Base-by-base conservation (phyloP, 2,329 filamentous ascomycete genomes). In the Diaporthe destruens region DNA sequence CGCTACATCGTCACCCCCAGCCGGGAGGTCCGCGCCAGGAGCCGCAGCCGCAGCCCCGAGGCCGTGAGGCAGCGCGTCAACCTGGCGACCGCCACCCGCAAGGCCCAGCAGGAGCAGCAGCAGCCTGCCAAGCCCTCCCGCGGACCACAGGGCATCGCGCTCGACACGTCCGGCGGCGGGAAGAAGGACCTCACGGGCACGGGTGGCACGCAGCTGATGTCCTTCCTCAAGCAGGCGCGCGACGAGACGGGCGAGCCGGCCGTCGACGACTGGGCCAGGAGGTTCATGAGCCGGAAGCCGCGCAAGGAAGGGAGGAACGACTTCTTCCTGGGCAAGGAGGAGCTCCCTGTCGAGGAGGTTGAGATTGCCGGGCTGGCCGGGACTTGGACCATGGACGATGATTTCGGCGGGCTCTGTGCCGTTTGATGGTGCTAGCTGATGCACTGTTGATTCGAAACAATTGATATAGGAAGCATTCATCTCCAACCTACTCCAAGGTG, bases 191-290 rank as follows among this genome's bases (percentile, higher is more conserved):
- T 98, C 36, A 94, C 93, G 56, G 96, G 96, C 2, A 99, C 96
- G 0, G 96, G 96, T 18, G 96, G 96, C 20, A 98, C 96, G 0
- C 94, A 95, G 0, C 85, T 99, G 71, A 98, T 99, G 71, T 94
- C 96, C 0, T 99, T 99, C 83, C 85, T 99, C 74, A 98, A 98
- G 83, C 96, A 99, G 83, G 96, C 96, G 6, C 89, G 96, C 36
- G 95, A 99, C 78, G 96, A 99, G 86, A 99, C 96, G 0, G 94
- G 94, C 20, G 96, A 98, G 81, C 94, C 95, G 1, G 94, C 95
- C 1, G 92, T 98, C 49, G 87, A 90, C 77, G 84, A 86, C 67
- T 92, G 90, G 90, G 87, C 89, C 0, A 85, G 81, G 75, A 82
- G 84, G 23, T 89, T 90, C 77, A 89, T 90, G 87, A 87, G 84